Percentiles rank a stretch among this genome's conserved stretches.
phyloP scores from a whole-genome alignment of 371 early-diverging fungal genomes.

The Mortierella sp. region DNA sequence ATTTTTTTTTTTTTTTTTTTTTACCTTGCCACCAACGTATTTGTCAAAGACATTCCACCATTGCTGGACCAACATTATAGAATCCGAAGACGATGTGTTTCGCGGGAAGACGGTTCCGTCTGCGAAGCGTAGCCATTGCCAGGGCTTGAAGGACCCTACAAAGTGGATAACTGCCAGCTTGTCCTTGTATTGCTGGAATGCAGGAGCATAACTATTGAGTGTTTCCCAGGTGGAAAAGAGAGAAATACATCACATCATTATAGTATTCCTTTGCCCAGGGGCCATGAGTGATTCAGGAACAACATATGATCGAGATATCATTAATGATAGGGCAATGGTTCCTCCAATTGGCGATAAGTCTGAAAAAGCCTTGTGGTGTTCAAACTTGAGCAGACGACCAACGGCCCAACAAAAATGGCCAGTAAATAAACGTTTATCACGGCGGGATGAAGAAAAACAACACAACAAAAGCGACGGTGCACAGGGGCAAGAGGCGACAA shows the following conservation, averaged over 20 bases:
- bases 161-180: slow-evolving; percentile 89
- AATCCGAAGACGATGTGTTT: slow-evolving; percentile 60
- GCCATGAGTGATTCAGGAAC: too few species aligned
- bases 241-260: too few species aligned
- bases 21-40: slow-evolving; percentile 64
- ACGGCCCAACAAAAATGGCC: slow-evolving; percentile 44
- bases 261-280: too few species aligned
- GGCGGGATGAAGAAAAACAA: not conserved
- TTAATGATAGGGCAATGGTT: too few species aligned
- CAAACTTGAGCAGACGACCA: too few species aligned
- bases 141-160: slow-evolving; percentile 92
- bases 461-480: not conserved
- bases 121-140: slow-evolving; percentile 79
- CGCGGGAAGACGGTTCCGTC: slow-evolving; percentile 66
- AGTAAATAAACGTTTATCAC: slow-evolving; percentile 7
- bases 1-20: not conserved
- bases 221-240: not conserved
- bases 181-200: slow-evolving; percentile 71
- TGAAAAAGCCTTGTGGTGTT: too few species aligned
- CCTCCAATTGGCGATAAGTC: too few species aligned
- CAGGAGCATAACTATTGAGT: slow-evolving; percentile 76
- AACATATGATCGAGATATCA: too few species aligned
- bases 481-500: slow-evolving; percentile 1
- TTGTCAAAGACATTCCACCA: slow-evolving; percentile 84
- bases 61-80: slow-evolving; percentile 61